A percentile compares a stretch with the other conserved stretches of the same genome.
These are phyloP conservation scores for Aspergillus intermedius DNA, from an alignment of 2,329 filamentous ascomycete species.

Conservation along the genomic window DNA sequence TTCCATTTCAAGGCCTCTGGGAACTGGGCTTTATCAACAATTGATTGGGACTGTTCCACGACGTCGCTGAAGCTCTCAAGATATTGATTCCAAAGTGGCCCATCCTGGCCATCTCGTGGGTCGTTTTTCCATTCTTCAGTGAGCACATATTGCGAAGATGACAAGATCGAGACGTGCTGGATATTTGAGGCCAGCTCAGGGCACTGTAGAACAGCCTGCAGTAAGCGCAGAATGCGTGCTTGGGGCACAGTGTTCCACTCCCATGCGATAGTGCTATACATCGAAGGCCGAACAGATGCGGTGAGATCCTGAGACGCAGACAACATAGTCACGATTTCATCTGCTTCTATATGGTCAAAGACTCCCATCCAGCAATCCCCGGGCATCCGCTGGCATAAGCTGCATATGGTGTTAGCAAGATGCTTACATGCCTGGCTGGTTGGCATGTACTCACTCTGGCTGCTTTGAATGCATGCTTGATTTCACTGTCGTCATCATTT, in stretches of 20 bases:
- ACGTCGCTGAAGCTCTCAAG: not conserved
- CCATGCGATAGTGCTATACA: not conserved
- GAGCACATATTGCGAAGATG: not conserved
- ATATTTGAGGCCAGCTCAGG: not conserved
- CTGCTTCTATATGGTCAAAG: not conserved
- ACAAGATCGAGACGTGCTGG: not conserved
- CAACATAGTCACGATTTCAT: not conserved
- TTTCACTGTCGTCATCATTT: not conserved
- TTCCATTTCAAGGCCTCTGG: not conserved
- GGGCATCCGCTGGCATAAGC: not conserved
- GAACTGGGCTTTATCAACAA: conserved; percentile 1
- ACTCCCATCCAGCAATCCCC: not conserved
- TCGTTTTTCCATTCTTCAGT: not conserved
- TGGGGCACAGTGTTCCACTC: not conserved
- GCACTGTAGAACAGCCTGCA: not conserved
- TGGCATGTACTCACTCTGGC: not conserved
- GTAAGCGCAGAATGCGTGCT: not conserved
- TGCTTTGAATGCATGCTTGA: not conserved
- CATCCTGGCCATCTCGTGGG: not conserved
- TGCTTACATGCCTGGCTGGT: not conserved
- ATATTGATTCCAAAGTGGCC: not conserved
- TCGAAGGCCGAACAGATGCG: not conserved
- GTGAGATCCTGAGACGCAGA: not conserved
- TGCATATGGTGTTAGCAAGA: not conserved
- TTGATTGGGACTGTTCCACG: not conserved